These are phyloP conservation scores for Lipomyces yamadae DNA, from an alignment of 805 yeast species.

Conservation along the genomic window DNA sequence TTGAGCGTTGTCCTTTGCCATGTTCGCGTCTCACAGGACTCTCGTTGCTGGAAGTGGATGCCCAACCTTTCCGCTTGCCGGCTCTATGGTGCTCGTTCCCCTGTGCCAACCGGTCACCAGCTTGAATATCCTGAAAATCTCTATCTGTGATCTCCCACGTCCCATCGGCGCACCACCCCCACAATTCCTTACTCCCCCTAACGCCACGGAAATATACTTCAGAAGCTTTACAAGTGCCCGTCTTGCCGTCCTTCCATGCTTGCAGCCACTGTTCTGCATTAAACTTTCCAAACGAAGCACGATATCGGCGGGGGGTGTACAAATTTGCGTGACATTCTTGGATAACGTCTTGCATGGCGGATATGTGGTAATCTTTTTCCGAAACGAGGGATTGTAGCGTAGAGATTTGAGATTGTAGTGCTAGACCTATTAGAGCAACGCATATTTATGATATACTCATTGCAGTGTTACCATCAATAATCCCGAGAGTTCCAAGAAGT, in stretches of 20 bases:
- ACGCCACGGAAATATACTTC: conserved; percentile 3
- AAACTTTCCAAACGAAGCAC: conserved; percentile 12
- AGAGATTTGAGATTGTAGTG: conserved; percentile 9
- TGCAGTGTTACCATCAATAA: conserved; percentile 19
- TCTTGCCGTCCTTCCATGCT: conserved; percentile 11
- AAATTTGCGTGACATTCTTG: conserved; percentile 13
- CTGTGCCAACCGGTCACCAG: neutral
- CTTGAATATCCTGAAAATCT: neutral
- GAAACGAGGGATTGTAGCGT: conserved; percentile 10
- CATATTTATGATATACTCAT: neutral
- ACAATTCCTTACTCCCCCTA: neutral
- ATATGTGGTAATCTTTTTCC: conserved; percentile 27
- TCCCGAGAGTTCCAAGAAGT: conserved; percentile 15
- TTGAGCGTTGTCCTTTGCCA: neutral
- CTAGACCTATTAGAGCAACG: conserved; percentile 1
- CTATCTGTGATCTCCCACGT: neutral
- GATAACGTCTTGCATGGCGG: conserved; percentile 11
- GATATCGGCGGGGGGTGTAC: conserved; percentile 19
- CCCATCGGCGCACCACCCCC: conserved; percentile 11
- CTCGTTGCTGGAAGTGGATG: neutral
- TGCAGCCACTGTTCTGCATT: conserved; percentile 16
- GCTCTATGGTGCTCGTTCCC: neutral
- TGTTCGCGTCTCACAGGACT: neutral
- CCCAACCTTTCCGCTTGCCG: neutral
- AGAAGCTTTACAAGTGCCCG: conserved; percentile 1